Conservation (phyloP, 495 filamentous ascomycete species). For the Lasiosphaeris hirsuta region DNA sequence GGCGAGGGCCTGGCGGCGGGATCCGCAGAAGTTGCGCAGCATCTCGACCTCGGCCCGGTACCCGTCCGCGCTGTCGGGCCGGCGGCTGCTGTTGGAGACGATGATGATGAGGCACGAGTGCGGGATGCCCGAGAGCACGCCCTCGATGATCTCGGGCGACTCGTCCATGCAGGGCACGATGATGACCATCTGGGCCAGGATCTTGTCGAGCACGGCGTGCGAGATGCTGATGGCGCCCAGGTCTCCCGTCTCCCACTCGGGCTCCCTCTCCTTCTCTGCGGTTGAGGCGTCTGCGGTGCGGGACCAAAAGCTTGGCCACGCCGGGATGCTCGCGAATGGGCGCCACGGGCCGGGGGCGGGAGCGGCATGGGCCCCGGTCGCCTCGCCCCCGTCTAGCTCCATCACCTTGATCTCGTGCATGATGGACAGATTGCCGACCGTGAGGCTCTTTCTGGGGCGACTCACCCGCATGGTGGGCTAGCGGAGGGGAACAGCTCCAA, state of each 20-base stretch:
- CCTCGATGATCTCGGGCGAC: constrained; percentile 8
- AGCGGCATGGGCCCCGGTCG: neutral
- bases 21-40: constrained; percentile 11
- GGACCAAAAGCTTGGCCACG: too few relatives aligned
- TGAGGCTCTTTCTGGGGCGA: neutral
- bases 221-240: neutral
- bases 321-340: too few relatives aligned
- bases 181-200: constrained; percentile 20
- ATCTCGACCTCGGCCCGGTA: constrained; percentile 18
- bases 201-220: neutral
- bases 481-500: too few relatives aligned
- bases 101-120: constrained; percentile 22
- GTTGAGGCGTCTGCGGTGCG: too few relatives aligned
- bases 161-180: constrained; percentile 34
- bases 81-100: constrained; percentile 26
- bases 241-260: too few relatives aligned
- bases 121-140: constrained; percentile 26
- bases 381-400: constrained; percentile 3
- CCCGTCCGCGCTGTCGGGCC: neutral
- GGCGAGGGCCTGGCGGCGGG: constrained; percentile 11
- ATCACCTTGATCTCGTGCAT: constrained; percentile 9
- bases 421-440: constrained; percentile 1
- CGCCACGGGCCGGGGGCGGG: too few relatives aligned
- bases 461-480: neutral
- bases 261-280: too few relatives aligned